phyloP scores from a whole-genome alignment of 257 asterid species.

The Oldenlandia corymbosa region DNA sequence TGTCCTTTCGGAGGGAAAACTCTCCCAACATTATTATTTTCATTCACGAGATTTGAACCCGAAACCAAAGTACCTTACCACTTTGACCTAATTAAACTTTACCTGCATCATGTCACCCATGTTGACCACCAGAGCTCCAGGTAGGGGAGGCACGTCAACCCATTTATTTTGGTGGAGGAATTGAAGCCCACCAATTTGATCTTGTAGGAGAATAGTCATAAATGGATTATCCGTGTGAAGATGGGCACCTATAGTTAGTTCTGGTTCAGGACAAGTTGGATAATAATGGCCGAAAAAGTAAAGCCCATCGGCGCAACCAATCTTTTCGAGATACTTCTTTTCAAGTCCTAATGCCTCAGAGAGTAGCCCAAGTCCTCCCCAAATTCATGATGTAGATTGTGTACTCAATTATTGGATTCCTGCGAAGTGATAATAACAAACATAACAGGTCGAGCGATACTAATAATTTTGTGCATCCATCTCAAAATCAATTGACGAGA shows the following conservation, averaged over 20 bases:
- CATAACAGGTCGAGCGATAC: neutral
- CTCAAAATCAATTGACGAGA: too few relatives aligned
- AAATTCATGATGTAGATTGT: conserved; percentile 23
- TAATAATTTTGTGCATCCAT: neutral
- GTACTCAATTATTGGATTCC: conserved; percentile 29
- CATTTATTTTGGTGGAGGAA: conserved; percentile 32
- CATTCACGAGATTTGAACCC: conserved; percentile 10
- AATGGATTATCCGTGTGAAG: conserved; percentile 38
- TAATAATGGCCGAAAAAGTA: conserved; percentile 32
- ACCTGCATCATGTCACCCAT: conserved; percentile 45
- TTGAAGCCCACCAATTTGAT: conserved; percentile 48
- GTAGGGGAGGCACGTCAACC: conserved; percentile 43
- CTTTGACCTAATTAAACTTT: too few relatives aligned
- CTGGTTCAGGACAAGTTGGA: conserved; percentile 51
- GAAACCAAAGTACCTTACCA: too few relatives aligned
- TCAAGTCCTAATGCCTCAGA: conserved; percentile 39
- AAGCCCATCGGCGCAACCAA: conserved; percentile 37
- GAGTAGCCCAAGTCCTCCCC: conserved; percentile 29
- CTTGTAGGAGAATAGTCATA: conserved; percentile 38
- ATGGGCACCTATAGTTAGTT: conserved; percentile 27
- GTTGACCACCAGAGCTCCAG: conserved; percentile 39
- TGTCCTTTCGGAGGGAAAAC: too few relatives aligned
- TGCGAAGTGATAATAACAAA: conserved; percentile 10
- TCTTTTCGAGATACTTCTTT: conserved; percentile 23
- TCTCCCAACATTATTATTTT: conserved; percentile 27